Evolutionary conservation across 2,329 filamentous ascomycete species (phyloP).

Genomic region (Aspergillus sp.): DNA sequence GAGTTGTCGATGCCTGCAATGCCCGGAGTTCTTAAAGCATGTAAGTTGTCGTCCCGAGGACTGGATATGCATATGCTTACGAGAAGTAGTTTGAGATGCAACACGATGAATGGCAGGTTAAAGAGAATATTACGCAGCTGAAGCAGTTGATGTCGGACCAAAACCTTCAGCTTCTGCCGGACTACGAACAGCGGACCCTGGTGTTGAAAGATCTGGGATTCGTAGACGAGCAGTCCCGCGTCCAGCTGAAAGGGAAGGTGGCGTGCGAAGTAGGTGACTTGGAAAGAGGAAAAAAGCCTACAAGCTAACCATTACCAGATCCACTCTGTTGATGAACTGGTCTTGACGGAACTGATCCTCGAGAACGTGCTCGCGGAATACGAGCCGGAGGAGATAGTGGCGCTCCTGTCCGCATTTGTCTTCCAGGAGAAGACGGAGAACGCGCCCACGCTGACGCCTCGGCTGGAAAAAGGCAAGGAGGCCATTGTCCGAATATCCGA

Average conservation of each 20-base stretch:
- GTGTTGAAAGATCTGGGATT: conserved; percentile 89
- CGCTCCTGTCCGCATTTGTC: conserved; percentile 84
- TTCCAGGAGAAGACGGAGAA: conserved; percentile 94
- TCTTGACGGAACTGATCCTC: conserved; percentile 88
- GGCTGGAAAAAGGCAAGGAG: conserved; percentile 70
- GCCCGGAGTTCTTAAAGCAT: conserved; percentile 76
- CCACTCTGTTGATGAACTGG: conserved; percentile 90
- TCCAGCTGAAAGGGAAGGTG: conserved; percentile 95
- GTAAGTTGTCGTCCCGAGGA: conserved; percentile 43
- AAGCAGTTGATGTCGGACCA: conserved; percentile 89
- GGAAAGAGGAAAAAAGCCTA: not conserved
- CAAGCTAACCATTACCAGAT: conserved; percentile 42
- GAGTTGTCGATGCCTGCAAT: conserved; percentile 56
- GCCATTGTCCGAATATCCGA: conserved; percentile 86
- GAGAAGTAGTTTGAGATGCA: conserved; percentile 72
- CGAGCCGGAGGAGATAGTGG: conserved; percentile 92
- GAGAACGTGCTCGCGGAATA: conserved; percentile 95
- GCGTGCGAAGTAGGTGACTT: conserved; percentile 62
- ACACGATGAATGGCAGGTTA: conserved; percentile 92
- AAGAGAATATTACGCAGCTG: conserved; percentile 81
- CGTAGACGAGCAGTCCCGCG: conserved; percentile 75
- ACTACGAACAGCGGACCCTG: conserved; percentile 90
- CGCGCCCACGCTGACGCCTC: conserved; percentile 69
- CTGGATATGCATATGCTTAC: conserved; percentile 12
- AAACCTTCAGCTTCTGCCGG: conserved; percentile 86